Base-by-base conservation (phyloP, 257 asterid species). In the Coffea eugenioides region DNA sequence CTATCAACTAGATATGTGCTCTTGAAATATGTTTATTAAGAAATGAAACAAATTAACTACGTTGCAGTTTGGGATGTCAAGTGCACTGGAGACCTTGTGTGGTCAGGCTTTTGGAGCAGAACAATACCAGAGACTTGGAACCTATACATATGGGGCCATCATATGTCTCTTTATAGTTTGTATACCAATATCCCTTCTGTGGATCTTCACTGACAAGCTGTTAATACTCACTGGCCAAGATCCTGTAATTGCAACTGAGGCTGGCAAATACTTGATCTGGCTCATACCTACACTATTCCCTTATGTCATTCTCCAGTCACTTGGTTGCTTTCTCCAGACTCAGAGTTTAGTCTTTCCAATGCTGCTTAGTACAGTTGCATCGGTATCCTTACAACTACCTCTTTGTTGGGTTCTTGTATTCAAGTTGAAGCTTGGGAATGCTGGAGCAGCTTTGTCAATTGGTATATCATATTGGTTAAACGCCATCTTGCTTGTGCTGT, bases 311-410 rank as follows among this genome's bases (percentile, higher is more conserved):
- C 94, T 92, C 72, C 97, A 95, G 90, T 82, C 90, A 5, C 81
- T 91, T 6, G 90, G 87, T 46, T 90, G 97, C 4, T 95, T 88
- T 73, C 79, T 95, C 76, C 99, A 92, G 77, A 78, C 84, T 72
- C 99, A 95, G 83, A 93, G 97, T 76, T 64, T 93, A 89, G 85
- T 92, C 18, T 41, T 89, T 43, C 97, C 98, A 2, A 90, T 95
- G 97, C 88, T 92, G 51, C 80, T 87, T 77, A 88, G 87, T 80
- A 80, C 97, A 11, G 54, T 95, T 27, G 91, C 86, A 18, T 82
- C 97, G 34, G 83, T 93, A 14, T 84, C 82, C 82, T 75, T 92
- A 76, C 97, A 95, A 57, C 18, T 93, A 8, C 89, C 91, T 43
- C 82, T 93, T 20, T 88, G 96, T 73, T 93, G 98, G 98, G 85